phyloP scores from a whole-genome alignment of 306 rosid genomes.

The Gleditsia sinensis region DNA sequence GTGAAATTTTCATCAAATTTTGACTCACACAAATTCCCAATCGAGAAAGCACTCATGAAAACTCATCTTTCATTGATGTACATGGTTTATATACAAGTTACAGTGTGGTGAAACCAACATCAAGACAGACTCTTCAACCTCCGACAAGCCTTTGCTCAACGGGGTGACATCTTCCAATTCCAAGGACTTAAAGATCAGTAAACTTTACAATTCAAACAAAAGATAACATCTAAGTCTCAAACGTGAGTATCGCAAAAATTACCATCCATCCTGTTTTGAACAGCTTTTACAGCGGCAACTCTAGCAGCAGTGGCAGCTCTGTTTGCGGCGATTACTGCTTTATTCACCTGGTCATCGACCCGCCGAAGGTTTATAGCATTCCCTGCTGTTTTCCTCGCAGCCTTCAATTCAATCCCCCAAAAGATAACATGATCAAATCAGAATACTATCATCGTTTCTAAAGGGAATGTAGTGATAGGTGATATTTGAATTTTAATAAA shows the following conservation, averaged over 20 bases:
- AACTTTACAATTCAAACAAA: slow-evolving; percentile 59
- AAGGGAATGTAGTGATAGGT: no score
- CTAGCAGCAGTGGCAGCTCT: slow-evolving; percentile 92
- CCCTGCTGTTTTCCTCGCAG: slow-evolving; percentile 71
- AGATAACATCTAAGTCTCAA: slow-evolving; percentile 42
- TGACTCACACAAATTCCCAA: background rate
- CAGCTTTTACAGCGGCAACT: slow-evolving; percentile 95
- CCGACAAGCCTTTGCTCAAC: slow-evolving; percentile 57
- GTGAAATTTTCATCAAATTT: background rate
- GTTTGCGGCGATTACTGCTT: slow-evolving; percentile 72
- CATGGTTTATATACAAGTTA: slow-evolving; percentile 69
- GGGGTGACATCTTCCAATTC: slow-evolving; percentile 57
- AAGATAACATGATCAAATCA: no score
- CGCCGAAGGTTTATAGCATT: slow-evolving; percentile 58
- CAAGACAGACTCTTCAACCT: slow-evolving; percentile 55
- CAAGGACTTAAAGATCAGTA: slow-evolving; percentile 45
- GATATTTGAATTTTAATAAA: background rate
- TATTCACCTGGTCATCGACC: slow-evolving; percentile 71
- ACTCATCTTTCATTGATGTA: slow-evolving; percentile 51
- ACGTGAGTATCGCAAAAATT: slow-evolving; percentile 67
- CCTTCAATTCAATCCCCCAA: slow-evolving; percentile 51
- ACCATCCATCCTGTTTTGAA: slow-evolving; percentile 80
- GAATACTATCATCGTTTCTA: background rate
- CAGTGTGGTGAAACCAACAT: slow-evolving; percentile 46
- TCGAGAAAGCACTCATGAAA: slow-evolving; percentile 36